Percentiles rank a stretch among this genome's conserved stretches.
Evolutionary conservation across 2,329 filamentous ascomycete genomes (phyloP).

Genomic region (Kalmusia sp.): DNA sequence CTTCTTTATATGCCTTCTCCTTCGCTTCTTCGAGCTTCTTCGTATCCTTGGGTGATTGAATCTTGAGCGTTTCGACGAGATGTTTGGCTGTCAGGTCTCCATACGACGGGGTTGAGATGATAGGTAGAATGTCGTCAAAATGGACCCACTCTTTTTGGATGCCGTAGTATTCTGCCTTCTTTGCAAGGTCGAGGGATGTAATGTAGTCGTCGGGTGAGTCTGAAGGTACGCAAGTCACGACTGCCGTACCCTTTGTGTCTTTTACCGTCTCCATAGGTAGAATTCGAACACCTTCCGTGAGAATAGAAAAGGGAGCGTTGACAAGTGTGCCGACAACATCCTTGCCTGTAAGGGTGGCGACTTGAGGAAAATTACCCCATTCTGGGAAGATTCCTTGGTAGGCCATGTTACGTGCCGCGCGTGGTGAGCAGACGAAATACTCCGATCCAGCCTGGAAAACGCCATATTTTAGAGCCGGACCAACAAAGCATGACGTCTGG

Average conservation of each 20-base stretch:
- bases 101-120: slow-evolving; percentile 78
- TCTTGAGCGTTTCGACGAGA: slow-evolving; percentile 92
- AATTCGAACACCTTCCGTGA: slow-evolving; percentile 84
- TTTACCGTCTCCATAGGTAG: slow-evolving; percentile 95
- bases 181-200: slow-evolving; percentile 83
- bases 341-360: slow-evolving; percentile 77
- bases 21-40: slow-evolving; percentile 93
- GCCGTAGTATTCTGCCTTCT: slow-evolving; percentile 92
- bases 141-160: slow-evolving; percentile 98
- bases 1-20: slow-evolving; percentile 95
- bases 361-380: slow-evolving; percentile 77
- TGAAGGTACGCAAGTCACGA: slow-evolving; percentile 94
- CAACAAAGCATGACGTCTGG: slow-evolving; percentile 94
- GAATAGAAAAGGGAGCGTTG: slow-evolving; percentile 81
- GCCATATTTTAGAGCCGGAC: slow-evolving; percentile 87
- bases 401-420: slow-evolving; percentile 92
- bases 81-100: slow-evolving; percentile 83
- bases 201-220: slow-evolving; percentile 96
- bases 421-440: slow-evolving; percentile 83
- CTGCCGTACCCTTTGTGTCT: slow-evolving; percentile 92
- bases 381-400: slow-evolving; percentile 86
- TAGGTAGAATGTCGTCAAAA: slow-evolving; percentile 78
- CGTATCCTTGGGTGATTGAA: slow-evolving; percentile 92
- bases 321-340: slow-evolving; percentile 88
- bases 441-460: slow-evolving; percentile 78